phyloP scores from a whole-genome alignment of 2,329 filamentous ascomycete species.

The Leptoxyphium fumago region DNA sequence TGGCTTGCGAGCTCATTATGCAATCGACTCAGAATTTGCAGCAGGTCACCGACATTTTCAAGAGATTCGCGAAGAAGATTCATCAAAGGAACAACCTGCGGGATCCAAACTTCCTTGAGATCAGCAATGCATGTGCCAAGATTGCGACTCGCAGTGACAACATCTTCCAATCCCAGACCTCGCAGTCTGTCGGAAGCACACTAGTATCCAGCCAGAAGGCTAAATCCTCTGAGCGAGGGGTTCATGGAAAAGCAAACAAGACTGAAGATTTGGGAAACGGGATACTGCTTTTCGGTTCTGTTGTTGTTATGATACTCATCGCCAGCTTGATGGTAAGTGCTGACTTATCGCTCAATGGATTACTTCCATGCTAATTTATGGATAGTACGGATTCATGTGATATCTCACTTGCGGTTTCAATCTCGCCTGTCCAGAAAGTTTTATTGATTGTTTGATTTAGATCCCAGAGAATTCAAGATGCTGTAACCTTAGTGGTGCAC shows the following conservation, averaged over 20 bases:
- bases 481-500: too few species aligned
- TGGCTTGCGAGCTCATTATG: slow-evolving; percentile 81
- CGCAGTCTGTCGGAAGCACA: too few species aligned
- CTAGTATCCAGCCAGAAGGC: slow-evolving; percentile 30
- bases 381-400: too few species aligned
- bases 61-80: slow-evolving; percentile 62
- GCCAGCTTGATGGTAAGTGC: slow-evolving; percentile 68
- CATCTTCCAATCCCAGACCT: slow-evolving; percentile 83
- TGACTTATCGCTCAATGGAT: too few species aligned
- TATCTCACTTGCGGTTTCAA: too few species aligned
- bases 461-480: too few species aligned
- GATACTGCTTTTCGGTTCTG: slow-evolving; percentile 49
- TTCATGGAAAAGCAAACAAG: slow-evolving; percentile 37
- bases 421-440: too few species aligned
- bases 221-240: slow-evolving; percentile 39
- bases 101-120: slow-evolving; percentile 83
- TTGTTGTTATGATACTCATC: slow-evolving; percentile 53
- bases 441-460: too few species aligned
- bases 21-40: slow-evolving; percentile 83
- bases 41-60: slow-evolving; percentile 69
- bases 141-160: slow-evolving; percentile 93
- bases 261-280: slow-evolving; percentile 40
- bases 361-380: too few species aligned
- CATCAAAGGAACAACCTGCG: slow-evolving; percentile 86
- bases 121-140: slow-evolving; percentile 83